Percentiles rank a stretch among this genome's conserved stretches.
Evolutionary conservation across 805 yeast genomes (phyloP).

Genomic region (Barnettozyma siamensis): DNA sequence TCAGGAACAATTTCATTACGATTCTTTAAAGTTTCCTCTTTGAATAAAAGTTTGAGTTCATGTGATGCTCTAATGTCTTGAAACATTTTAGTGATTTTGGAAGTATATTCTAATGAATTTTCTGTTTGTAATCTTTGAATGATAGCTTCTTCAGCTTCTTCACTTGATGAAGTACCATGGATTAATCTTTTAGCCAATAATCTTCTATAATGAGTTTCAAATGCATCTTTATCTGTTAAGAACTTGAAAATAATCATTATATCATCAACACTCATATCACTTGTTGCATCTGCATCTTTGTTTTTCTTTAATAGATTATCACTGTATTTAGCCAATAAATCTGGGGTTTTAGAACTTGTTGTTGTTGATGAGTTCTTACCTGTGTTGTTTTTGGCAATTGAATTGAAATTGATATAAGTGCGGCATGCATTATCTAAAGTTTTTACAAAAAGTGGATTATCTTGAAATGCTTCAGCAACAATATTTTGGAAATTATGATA

Average conservation of each 20-base stretch:
- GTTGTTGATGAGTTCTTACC: constrained; percentile 10
- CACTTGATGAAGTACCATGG: constrained; percentile 78
- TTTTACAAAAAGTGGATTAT: constrained; percentile 72
- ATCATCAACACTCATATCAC: constrained; percentile 76
- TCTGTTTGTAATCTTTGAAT: constrained; percentile 84
- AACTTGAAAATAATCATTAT: constrained; percentile 83
- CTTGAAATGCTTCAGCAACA: constrained; percentile 61
- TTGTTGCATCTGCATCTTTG: constrained; percentile 57
- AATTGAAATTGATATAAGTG: constrained; percentile 73
- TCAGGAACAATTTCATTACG: constrained; percentile 35
- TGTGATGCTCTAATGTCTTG: constrained; percentile 84
- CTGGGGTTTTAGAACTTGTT: constrained; percentile 75
- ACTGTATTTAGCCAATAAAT: constrained; percentile 81
- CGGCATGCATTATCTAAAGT: constrained; percentile 89
- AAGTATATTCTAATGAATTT: constrained; percentile 88
- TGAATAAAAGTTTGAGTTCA: constrained; percentile 59
- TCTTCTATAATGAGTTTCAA: constrained; percentile 89
- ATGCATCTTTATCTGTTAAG: constrained; percentile 90
- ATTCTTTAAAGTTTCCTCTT: constrained; percentile 38
- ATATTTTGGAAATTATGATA: constrained; percentile 62
- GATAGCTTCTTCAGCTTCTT: constrained; percentile 72
- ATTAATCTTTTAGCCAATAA: constrained; percentile 84
- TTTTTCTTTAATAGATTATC: constrained; percentile 76
- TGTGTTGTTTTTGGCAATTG: constrained; percentile 56
- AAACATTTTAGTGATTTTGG: constrained; percentile 93